A percentile compares a stretch with the other conserved stretches of the same genome.
Conservation (phyloP, 169 alveolate species). For the Eimeria necatrix region DNA sequence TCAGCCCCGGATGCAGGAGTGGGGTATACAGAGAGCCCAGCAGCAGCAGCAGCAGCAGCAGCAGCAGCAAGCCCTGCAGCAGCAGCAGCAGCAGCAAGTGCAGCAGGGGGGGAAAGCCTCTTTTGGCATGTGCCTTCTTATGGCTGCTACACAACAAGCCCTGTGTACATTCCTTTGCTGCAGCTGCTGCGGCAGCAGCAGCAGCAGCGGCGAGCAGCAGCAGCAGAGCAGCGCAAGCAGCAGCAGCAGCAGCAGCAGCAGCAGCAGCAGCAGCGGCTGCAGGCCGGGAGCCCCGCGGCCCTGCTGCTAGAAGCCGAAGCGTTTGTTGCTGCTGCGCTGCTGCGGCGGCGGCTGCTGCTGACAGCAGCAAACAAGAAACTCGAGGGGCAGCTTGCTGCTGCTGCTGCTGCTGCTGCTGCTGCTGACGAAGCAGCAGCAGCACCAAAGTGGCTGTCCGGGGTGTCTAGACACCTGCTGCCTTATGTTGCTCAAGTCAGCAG, state of each 20-base stretch:
- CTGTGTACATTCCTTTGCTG: slow-evolving; percentile 34
- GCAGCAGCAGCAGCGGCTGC: slow-evolving; percentile 69
- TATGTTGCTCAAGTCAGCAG: not conserved
- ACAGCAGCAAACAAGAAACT: slow-evolving; percentile 82
- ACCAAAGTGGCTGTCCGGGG: slow-evolving; percentile 1
- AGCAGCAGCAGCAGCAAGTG: slow-evolving; percentile 16
- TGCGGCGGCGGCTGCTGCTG: slow-evolving; percentile 84
- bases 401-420: not conserved
- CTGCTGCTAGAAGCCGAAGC: slow-evolving; percentile 70
- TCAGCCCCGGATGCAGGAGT: not conserved
- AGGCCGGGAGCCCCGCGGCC: not conserved
- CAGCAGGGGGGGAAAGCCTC: slow-evolving; percentile 3
- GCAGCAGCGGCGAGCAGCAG: slow-evolving; percentile 14
- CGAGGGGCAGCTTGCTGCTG: not conserved
- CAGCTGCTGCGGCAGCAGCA: slow-evolving; percentile 44
- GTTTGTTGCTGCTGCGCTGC: slow-evolving; percentile 24
- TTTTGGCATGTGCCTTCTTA: slow-evolving; percentile 56
- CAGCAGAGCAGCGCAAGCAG: not conserved
- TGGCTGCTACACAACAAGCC: slow-evolving; percentile 64
- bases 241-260: not conserved
- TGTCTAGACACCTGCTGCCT: not conserved
- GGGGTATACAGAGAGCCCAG: not conserved
- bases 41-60: slow-evolving; percentile 18
- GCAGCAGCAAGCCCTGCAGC: no score
- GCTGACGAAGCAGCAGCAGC: slow-evolving; percentile 43